Base-by-base conservation (phyloP, 768 basidiomycete species). In the Amanita pallidorosea region DNA sequence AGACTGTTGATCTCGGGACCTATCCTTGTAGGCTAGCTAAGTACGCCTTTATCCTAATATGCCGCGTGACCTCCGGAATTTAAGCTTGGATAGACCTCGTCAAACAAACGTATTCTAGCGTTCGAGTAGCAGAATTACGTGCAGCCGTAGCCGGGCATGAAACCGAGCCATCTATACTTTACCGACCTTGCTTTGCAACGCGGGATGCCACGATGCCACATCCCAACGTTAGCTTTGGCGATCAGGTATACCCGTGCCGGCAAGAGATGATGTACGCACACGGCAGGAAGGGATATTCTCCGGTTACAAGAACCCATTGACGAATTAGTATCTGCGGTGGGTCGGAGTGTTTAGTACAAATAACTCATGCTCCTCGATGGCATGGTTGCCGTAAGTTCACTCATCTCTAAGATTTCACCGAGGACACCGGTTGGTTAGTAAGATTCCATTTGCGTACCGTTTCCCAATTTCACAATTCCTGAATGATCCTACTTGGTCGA, bases 71-170 rank as follows among this genome's bases (percentile, higher is more conserved):
- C 20, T 12, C 42, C n/a, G n/a, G 20, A 25, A 35, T 34, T 46
- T 46, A 46, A 18, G 45, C 45, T 34, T 46, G n/a, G 45, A 18
- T 31, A 27, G 45, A 33, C 17, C 44, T 46, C 31, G 45, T 46
- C 45, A 46, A 46, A 46, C 31, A 46, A 34, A 29, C 23, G 17
- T 31, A 27, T 29, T 25, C 27, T 46, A 33, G 34, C 17, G 15
- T 17, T 31, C 45, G 20, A 18, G 7, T 20, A 46, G 11, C 45
- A 46, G 13, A 13, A 35, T 46, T 35, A 46, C 34, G 45, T 46
- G 34, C 34, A 29, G 34, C 13, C 17, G 45, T 20, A 33, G 45
- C 6, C 45, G 45, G 45, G 17, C 29, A 45, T 45, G 45, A 45
- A 37, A 45, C 29, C n/a, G n/a, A 17, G 34, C 4, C 34, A 36